Percentiles rank a stretch among this genome's conserved stretches.
Conservation (phyloP, 108 stramenopile genomes). For the Cylindrotheca fusiformis region DNA sequence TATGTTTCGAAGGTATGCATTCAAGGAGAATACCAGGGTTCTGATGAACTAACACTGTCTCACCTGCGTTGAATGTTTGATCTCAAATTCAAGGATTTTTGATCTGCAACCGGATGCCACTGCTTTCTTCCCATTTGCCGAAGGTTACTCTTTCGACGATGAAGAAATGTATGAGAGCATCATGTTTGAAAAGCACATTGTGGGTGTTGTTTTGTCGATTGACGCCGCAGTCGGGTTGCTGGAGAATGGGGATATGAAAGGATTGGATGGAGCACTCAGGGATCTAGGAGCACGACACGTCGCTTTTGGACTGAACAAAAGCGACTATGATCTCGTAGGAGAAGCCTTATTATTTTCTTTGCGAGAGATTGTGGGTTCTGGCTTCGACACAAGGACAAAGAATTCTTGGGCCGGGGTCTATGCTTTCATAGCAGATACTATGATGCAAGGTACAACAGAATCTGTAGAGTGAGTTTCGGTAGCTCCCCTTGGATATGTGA, state of each 20-base stretch:
- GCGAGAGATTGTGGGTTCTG: constrained; percentile 26
- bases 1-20: constrained; percentile 27
- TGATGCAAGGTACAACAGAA: constrained; percentile 23
- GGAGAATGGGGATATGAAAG: constrained; percentile 12
- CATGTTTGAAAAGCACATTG: constrained; percentile 14
- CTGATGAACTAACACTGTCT: no score
- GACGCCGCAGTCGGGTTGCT: constrained; percentile 10
- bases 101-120: constrained; percentile 11
- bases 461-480: no score
- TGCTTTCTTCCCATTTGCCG: constrained; percentile 8
- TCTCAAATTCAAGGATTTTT: constrained; percentile 8
- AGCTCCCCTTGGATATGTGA: no score
- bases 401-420: constrained; percentile 27
- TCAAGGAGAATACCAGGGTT: no score
- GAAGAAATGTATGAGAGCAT: constrained; percentile 16
- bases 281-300: constrained; percentile 14
- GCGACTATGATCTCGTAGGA: constrained; percentile 33
- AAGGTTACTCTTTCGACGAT: constrained; percentile 12
- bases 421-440: constrained; percentile 14
- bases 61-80: background rate
- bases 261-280: constrained; percentile 1
- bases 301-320: constrained; percentile 11
- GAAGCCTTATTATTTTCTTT: constrained; percentile 28
- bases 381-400: constrained; percentile 24
- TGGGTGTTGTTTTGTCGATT: constrained; percentile 14